Evolutionary conservation across 768 basidiomycete species (phyloP).

Genomic region (Kwoniella sp.): DNA sequence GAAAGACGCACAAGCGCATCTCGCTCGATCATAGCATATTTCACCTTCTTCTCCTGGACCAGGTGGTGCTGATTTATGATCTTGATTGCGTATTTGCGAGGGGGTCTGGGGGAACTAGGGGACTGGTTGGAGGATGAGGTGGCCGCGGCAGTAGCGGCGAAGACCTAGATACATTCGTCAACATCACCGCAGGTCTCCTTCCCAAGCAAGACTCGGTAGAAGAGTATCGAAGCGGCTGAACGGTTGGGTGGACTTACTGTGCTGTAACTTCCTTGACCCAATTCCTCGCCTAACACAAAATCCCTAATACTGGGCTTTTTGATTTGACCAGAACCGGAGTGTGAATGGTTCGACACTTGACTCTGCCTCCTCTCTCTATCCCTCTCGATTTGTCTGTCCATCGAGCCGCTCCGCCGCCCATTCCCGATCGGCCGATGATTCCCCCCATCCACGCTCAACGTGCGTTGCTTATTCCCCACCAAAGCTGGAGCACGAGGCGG

Average conservation of each 20-base stretch:
- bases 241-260: too few species aligned
- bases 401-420: conserved; percentile 19
- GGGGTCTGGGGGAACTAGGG: conserved; percentile 30
- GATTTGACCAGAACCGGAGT: conserved; percentile 15
- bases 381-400: conserved; percentile 13
- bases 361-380: conserved; percentile 45
- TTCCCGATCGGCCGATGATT: conserved; percentile 2
- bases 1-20: conserved; percentile 55
- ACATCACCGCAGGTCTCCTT: too few species aligned
- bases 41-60: conserved; percentile 56
- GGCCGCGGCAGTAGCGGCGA: conserved; percentile 21
- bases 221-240: too few species aligned
- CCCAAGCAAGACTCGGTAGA: too few species aligned
- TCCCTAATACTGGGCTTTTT: conserved; percentile 46
- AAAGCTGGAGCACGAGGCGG: conserved; percentile 5
- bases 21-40: conserved; percentile 57
- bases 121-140: conserved; percentile 36
- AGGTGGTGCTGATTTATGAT: conserved; percentile 58
- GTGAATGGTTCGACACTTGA: conserved; percentile 25
- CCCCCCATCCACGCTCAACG: conserved; percentile 26
- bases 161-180: too few species aligned
- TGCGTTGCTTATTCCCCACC: conserved; percentile 17
- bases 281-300: conserved; percentile 55
- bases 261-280: conserved; percentile 57
- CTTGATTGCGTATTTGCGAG: conserved; percentile 55